Evolutionary conservation across 305 asterid genomes (phyloP), one percentile per base, ranked within the genome.

Genomic region (Fraxinus velutina): DNA sequence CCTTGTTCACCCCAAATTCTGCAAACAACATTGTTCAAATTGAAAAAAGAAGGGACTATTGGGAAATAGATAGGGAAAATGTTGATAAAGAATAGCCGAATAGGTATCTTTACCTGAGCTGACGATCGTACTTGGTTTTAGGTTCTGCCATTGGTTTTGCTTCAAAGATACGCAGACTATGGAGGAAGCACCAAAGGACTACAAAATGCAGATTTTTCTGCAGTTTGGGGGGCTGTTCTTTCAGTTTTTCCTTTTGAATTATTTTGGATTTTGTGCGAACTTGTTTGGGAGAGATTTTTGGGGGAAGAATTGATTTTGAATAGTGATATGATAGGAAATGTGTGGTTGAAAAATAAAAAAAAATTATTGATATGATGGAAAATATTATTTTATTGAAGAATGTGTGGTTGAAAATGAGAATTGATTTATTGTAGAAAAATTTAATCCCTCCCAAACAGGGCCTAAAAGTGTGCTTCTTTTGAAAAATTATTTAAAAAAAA

Each of bases 1-100:
- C 99, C 99, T 86, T 94, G 97, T 88, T 95, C 99, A 21, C 99
- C 98, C 99, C 99, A 95, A 81, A 95, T 95, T 88, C 98, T 94
- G 88, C 85, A 86, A 83, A 57, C 66, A 13, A 75, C 76, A 75
- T 8, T 29, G 10, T 36, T 83, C 71, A 37, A 78, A 29, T 74
- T 19, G 15, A 37, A 36, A 27, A 80, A n/a, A 22, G 17, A 6
- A 62, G 34, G 36, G 34, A 64, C n/a, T 17, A 66, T 1, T n/a
- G 19, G 39, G 79, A 33, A 80, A 32, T 74, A 12, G 34, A 36
- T 17, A 9, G 12, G 34, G 17, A 15, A 29, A 75, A 50, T 70
- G 84, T 55, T 36, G 82, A 33, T 1, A 24, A 17, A 7, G 27
- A 24, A 24, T 24, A 24, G 27, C 27, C 27, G 74, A 13, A 60